phyloP scores from a whole-genome alignment of 129 eudicot genomes.

The Tagetes patula region DNA sequence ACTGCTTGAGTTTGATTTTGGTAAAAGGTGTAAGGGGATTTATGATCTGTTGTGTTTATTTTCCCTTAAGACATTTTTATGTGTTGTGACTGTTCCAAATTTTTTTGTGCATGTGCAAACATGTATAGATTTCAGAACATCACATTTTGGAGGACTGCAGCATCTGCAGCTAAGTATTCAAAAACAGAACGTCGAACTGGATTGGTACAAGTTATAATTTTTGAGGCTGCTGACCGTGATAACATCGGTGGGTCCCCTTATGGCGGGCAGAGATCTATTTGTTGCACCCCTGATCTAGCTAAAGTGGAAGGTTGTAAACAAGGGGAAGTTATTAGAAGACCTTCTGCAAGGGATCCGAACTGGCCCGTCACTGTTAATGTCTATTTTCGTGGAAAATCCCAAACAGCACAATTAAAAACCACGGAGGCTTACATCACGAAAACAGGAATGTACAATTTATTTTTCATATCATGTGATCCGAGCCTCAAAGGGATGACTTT shows the following conservation, averaged over 20 bases:
- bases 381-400: conserved; percentile 63
- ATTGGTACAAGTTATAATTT: conserved; percentile 72
- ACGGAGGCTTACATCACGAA: conserved; percentile 59
- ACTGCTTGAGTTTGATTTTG: conserved; percentile 5
- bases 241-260: conserved; percentile 97
- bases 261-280: conserved; percentile 96
- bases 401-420: conserved; percentile 55
- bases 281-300: conserved; percentile 98
- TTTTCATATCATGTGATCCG: conserved; percentile 91
- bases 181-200: conserved; percentile 65
- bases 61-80: conserved; percentile 8
- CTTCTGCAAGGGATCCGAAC: conserved; percentile 57
- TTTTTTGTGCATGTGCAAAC: conserved; percentile 9
- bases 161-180: conserved; percentile 67
- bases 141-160: conserved; percentile 82
- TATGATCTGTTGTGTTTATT: conserved; percentile 24
- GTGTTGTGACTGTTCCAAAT: not conserved
- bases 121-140: conserved; percentile 76
- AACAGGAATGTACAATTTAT: conserved; percentile 96
- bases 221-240: conserved; percentile 98
- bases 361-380: conserved; percentile 82
- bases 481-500: conserved; percentile 68
- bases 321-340: conserved; percentile 86
- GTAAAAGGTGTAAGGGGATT: conserved; percentile 12
- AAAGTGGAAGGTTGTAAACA: conserved; percentile 98